phyloP scores from a whole-genome alignment of 1,139 yeast species.

The Pichia sp. region DNA sequence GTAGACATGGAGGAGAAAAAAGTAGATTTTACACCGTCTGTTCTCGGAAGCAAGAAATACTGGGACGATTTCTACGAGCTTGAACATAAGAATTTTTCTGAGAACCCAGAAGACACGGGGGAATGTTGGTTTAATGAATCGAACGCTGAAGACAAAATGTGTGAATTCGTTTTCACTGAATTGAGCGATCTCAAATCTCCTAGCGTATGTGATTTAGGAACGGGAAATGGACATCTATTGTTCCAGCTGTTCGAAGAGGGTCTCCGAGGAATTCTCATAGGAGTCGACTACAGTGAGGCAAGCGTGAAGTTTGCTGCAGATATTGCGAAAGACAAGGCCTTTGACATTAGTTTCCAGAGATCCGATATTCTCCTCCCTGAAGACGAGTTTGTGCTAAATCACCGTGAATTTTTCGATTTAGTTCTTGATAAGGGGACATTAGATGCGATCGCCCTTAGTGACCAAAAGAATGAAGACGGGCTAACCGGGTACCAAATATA shows the following conservation, averaged over 20 bases:
- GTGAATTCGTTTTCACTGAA: conserved; percentile 49
- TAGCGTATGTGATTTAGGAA: conserved; percentile 74
- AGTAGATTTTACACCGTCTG: conserved; percentile 52
- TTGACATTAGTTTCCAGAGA: conserved; percentile 40
- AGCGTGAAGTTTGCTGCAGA: conserved; percentile 69
- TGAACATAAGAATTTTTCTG: conserved; percentile 66
- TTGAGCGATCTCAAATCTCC: conserved; percentile 29
- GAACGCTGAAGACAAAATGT: conserved; percentile 81
- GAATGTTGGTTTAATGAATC: conserved; percentile 96
- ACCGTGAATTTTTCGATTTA: conserved; percentile 53
- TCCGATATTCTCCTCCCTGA: conserved; percentile 41
- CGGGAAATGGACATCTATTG: conserved; percentile 90
- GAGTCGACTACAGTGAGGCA: conserved; percentile 80
- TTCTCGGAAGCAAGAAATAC: conserved; percentile 73
- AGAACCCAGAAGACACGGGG: conserved; percentile 79
- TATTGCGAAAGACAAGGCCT: conserved; percentile 45
- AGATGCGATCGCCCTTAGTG: conserved; percentile 92
- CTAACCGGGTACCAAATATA: conserved; percentile 58
- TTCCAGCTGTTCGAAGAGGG: conserved; percentile 65
- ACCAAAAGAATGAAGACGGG: conserved; percentile 41
- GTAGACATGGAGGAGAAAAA: conserved; percentile 21
- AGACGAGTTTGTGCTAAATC: conserved; percentile 26
- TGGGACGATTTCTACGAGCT: conserved; percentile 84
- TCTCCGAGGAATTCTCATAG: conserved; percentile 48
- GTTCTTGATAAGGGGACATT: conserved; percentile 91